Conservation (phyloP, 2,329 filamentous ascomycete genomes). For the Xylaria sp. region DNA sequence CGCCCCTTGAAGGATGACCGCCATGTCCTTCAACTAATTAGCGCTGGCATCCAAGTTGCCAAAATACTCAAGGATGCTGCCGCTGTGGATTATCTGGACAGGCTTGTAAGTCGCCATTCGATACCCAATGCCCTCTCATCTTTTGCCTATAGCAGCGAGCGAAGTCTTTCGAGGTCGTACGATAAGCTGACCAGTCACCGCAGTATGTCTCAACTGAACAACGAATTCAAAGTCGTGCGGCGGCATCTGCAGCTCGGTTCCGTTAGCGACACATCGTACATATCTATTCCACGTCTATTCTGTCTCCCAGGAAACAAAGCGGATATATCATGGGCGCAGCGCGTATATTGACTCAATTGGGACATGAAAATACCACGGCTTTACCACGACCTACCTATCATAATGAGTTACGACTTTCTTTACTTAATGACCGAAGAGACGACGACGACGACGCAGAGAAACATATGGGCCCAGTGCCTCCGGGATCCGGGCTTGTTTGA, state of each 20-base stretch:
- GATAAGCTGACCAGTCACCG: constrained; percentile 8
- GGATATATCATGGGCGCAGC: constrained; percentile 15
- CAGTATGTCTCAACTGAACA: constrained; percentile 72
- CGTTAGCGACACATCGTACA: constrained; percentile 27
- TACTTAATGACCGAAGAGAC: constrained; percentile 1
- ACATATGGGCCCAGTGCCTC: neutral
- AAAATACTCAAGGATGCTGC: constrained; percentile 80
- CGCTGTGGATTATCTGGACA: constrained; percentile 77
- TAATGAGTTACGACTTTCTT: constrained; percentile 27
- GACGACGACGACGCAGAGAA: constrained; percentile 4
- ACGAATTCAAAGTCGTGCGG: constrained; percentile 64
- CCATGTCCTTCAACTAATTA: constrained; percentile 82
- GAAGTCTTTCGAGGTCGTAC: neutral
- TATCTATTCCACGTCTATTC: constrained; percentile 20
- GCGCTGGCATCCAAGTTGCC: constrained; percentile 79
- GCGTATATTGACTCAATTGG: constrained; percentile 20
- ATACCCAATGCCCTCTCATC: neutral
- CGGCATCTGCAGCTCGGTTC: constrained; percentile 39
- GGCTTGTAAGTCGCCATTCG: constrained; percentile 39
- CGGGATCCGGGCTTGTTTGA: neutral
- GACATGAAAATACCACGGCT: constrained; percentile 20
- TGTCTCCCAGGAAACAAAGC: constrained; percentile 12
- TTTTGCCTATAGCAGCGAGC: neutral
- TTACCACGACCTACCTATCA: neutral
- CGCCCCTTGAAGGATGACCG: constrained; percentile 81